Evolutionary conservation across 2,329 filamentous ascomycete genomes (phyloP).

Genomic region (Pseudogymnoascus sp.): DNA sequence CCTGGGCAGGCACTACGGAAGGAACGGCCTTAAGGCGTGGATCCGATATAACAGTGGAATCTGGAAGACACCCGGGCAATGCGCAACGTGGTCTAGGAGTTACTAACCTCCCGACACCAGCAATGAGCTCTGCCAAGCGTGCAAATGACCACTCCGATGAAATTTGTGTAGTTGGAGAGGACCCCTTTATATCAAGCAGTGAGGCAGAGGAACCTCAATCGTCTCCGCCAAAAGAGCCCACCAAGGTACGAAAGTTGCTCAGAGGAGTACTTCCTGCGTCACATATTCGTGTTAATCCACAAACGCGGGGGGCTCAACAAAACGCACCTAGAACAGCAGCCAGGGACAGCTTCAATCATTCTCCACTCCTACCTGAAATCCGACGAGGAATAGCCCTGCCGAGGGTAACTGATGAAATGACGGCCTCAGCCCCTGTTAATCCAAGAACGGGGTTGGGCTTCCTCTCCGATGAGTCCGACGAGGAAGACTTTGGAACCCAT

Average conservation of each 20-base stretch:
- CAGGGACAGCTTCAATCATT: slow-evolving; percentile 15
- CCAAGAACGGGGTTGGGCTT: slow-evolving; percentile 13
- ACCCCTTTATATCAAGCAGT: background rate
- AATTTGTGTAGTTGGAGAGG: background rate
- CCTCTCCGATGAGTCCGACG: slow-evolving; percentile 24
- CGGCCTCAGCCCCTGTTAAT: background rate
- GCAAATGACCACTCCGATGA: background rate
- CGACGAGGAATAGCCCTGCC: slow-evolving; percentile 28
- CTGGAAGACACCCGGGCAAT: background rate
- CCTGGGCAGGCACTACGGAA: background rate
- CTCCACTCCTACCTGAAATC: slow-evolving; percentile 14
- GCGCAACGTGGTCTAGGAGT: background rate
- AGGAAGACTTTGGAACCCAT: slow-evolving; percentile 14
- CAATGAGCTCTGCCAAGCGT: slow-evolving; percentile 23
- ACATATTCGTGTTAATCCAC: slow-evolving; percentile 54
- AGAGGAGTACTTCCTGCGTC: slow-evolving; percentile 60
- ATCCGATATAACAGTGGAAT: background rate
- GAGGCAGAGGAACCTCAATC: background rate
- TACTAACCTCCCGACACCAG: slow-evolving; percentile 22
- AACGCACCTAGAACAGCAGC: background rate
- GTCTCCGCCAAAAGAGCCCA: slow-evolving; percentile 1
- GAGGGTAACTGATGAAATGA: slow-evolving; percentile 10
- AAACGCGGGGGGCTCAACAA: slow-evolving; percentile 26
- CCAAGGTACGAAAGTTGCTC: slow-evolving; percentile 32
- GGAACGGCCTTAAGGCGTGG: background rate